Conservation (phyloP, 192 early-diverging fungal genomes). For the Funneliformis mosseae region DNA sequence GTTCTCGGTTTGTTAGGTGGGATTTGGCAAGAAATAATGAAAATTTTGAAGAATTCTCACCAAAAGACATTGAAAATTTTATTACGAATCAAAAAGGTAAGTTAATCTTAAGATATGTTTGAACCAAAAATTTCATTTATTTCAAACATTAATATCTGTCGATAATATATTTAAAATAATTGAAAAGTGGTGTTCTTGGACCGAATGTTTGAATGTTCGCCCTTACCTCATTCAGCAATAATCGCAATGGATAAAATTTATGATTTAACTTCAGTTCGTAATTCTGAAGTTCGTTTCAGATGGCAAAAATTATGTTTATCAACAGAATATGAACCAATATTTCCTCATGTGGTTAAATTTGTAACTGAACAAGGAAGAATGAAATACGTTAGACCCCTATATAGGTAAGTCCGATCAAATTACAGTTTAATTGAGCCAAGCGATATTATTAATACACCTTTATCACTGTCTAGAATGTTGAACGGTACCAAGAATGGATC, state of each 20-base stretch:
- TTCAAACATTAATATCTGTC: neutral
- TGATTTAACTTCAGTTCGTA: constrained; percentile 65
- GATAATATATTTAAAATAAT: neutral
- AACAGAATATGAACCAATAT: constrained; percentile 75
- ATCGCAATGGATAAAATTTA: constrained; percentile 74
- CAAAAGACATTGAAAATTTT: constrained; percentile 68
- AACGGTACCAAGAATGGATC: constrained; percentile 70
- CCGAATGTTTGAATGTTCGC: constrained; percentile 60
- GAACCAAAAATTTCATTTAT: neutral
- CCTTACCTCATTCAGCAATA: constrained; percentile 64
- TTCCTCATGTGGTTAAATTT: constrained; percentile 76
- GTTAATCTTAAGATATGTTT: neutral
- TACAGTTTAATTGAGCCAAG: neutral
- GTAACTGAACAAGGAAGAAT: constrained; percentile 89
- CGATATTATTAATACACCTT: neutral
- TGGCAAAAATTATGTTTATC: constrained; percentile 86
- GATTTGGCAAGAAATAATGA: constrained; percentile 55
- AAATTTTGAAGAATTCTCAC: constrained; percentile 58
- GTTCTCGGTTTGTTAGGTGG: constrained; percentile 49
- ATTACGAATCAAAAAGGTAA: constrained; percentile 70
- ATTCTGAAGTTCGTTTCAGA: constrained; percentile 85
- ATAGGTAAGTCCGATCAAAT: constrained; percentile 42
- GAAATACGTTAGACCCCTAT: constrained; percentile 90
- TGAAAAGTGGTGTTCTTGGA: constrained; percentile 78
- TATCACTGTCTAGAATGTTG: constrained; percentile 50